Base-by-base conservation (phyloP, 495 filamentous ascomycete genomes). In the Penicillium pulvis region DNA sequence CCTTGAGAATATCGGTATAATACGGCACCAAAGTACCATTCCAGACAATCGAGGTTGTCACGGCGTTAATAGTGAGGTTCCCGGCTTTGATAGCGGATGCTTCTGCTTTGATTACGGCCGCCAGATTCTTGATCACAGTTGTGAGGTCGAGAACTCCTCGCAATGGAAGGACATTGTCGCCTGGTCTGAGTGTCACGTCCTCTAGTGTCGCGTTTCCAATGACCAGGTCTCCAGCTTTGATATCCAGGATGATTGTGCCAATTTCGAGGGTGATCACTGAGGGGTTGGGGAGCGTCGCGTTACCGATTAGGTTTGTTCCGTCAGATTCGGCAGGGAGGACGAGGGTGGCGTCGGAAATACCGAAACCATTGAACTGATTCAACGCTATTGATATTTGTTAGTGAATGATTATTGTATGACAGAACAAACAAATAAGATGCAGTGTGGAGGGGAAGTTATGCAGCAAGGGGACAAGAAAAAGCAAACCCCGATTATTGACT, bases 141-240 rank as follows among this genome's bases (percentile, higher is more conserved):
- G 49, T 55, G 20, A 78, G 45, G 48, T 78, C 72, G 26, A 77
- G 43, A 26, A 60, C 58, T 20, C 69, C 71, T 55, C 72, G 76
- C 62, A 89, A 75, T 5, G 75, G 71, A 56, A 79, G 73, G 39
- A 72, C 69, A 71, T 88, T 88, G 59, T 79, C 76, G 24, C 88
- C 88, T 3, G 87, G 86, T 8, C 51, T 56, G 42, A 90, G 79
- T 4, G 74, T 66, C 16, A 90, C 74, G 66, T 87, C 79, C 61
- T 77, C 65, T 41, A 90, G 65, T 19, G 74, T 80, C 42, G 79
- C 75, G 52, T 73, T 81, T 57, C 86, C 87, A 58, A 88, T 73
- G 11, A 62, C 12, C 19, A 69, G 56, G 31, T 67, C 58, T 24
- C 71, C 71, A 28, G 59, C 67, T 26, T 70, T 68, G 36, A 75